Base-by-base conservation (phyloP, 2,329 filamentous ascomycete genomes). In the Acrodontium crateriforme region DNA sequence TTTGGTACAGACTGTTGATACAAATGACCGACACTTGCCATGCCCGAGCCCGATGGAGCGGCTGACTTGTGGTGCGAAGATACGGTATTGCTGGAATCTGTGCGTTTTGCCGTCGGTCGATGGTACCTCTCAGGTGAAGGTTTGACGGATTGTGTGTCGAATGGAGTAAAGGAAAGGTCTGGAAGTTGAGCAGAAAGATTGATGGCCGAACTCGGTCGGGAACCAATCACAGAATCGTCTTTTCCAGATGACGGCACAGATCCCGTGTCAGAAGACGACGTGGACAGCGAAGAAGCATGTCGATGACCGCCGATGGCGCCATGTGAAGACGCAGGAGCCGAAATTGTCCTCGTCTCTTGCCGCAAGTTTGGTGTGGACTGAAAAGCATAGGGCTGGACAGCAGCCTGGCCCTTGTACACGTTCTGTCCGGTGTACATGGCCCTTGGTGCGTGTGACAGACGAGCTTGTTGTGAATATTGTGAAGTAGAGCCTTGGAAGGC, bases 41-140 rank as follows among this genome's bases (percentile, higher is more conserved):
- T 66, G 30, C 63, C 63, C 10, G 64, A 64, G 21, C 63, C 59
- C 13, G 65, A 66, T n/a, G 65, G 58, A 14, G 53, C 45, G 13
- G 59, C 56, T 18, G 63, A 63, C 30, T 47, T 50, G 23, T 32
- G 35, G 24, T 47, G 30, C 27, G 47, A 36, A 22, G 49, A 41
- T 27, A 51, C 50, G 36, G 46, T 44, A 26, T 42, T 55, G 44
- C 47, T 60, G 38, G 58, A 65, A 40, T 73, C 71, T 10, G 60
- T 55, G 35, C 69, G 46, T 28, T 46, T 62, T 40, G 69, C 68
- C 32, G 67, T 62, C 30, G 65, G 65, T 34, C 84, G 76, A 44
- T 84, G 71, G 52, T 94, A 94, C 34, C 87, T 73, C 51, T 93
- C 84, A 1, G 82, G 81, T 2, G 79, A 74, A 13, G 74, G 63